phyloP scores from a whole-genome alignment of 1,284 basidiomycete genomes.

The Porogramme epimiltina region DNA sequence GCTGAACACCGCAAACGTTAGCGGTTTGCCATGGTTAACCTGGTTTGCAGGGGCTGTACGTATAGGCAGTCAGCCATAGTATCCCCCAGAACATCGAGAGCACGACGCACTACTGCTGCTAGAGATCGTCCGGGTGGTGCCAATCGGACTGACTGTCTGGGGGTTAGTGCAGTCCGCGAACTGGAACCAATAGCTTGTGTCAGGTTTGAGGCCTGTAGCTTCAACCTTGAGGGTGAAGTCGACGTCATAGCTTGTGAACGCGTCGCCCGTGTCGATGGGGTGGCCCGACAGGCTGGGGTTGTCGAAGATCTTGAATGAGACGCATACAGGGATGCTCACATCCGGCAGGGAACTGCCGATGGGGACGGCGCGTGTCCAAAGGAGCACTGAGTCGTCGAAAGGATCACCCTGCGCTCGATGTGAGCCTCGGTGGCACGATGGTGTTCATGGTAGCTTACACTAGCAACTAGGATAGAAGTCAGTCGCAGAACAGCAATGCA shows the following conservation, averaged over 20 bases:
- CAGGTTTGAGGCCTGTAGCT: constrained; percentile 51
- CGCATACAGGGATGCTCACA: constrained; percentile 59
- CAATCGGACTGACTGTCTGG: constrained; percentile 46
- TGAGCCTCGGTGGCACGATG: not conserved
- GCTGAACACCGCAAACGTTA: constrained; percentile 61
- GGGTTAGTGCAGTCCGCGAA: constrained; percentile 61
- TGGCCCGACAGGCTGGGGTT: constrained; percentile 39
- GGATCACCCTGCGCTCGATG: constrained; percentile 51
- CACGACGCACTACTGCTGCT: constrained; percentile 43
- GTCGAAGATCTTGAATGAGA: constrained; percentile 51
- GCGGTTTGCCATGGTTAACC: constrained; percentile 58
- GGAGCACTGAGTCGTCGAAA: constrained; percentile 57
- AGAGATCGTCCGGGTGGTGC: constrained; percentile 51
- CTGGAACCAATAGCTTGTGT: constrained; percentile 62
- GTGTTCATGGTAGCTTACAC: constrained; percentile 11
- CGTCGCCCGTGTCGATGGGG: constrained; percentile 49
- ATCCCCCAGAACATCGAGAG: too few relatives aligned
- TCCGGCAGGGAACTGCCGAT: constrained; percentile 40
- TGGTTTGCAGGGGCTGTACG: constrained; percentile 44
- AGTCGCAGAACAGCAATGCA: not conserved
- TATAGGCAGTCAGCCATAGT: not conserved
- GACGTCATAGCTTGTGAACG: constrained; percentile 64
- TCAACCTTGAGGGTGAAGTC: constrained; percentile 71
- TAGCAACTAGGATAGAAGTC: constrained; percentile 36
- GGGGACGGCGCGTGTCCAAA: constrained; percentile 63